Percentiles rank a stretch among this genome's conserved stretches.
Evolutionary conservation across 352 stramenopile species (phyloP).

Genomic region (Aphanomyces stellatus): DNA sequence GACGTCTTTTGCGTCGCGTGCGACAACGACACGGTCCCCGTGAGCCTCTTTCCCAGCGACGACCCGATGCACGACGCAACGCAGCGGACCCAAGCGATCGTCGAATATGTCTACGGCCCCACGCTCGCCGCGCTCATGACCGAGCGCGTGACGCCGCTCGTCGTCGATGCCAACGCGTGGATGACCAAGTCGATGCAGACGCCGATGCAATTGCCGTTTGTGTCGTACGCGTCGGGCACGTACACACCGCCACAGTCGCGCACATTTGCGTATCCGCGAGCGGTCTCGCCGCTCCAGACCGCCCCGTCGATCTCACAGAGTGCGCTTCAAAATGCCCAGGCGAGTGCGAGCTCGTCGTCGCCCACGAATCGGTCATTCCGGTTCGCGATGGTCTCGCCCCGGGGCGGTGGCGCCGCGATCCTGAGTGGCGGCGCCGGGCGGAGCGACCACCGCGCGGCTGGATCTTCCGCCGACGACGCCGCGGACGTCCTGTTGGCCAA

Average conservation of each 20-base stretch:
- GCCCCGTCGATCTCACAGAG: no score
- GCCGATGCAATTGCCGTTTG: background rate
- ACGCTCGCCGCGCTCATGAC: background rate
- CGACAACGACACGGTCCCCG: background rate
- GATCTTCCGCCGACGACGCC: background rate
- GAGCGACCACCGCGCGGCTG: no score
- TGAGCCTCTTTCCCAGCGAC: background rate
- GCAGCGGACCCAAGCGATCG: background rate
- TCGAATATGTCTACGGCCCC: constrained; percentile 4
- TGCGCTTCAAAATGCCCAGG: no score
- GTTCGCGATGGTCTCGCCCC: background rate
- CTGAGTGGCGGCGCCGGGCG: background rate
- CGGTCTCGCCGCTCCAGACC: background rate
- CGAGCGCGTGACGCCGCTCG: background rate
- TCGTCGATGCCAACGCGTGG: constrained; percentile 3
- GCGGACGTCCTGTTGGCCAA: constrained; percentile 13
- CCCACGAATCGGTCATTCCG: no score
- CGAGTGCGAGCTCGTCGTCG: no score
- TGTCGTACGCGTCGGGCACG: background rate
- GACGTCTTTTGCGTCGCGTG: background rate
- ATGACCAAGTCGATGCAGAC: constrained; percentile 1
- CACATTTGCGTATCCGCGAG: background rate
- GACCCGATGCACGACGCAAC: background rate
- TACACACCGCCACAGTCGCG: background rate
- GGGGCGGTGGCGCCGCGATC: background rate